Conservation (phyloP, 2,329 filamentous ascomycete species). For the Didymellaceae sp. region DNA sequence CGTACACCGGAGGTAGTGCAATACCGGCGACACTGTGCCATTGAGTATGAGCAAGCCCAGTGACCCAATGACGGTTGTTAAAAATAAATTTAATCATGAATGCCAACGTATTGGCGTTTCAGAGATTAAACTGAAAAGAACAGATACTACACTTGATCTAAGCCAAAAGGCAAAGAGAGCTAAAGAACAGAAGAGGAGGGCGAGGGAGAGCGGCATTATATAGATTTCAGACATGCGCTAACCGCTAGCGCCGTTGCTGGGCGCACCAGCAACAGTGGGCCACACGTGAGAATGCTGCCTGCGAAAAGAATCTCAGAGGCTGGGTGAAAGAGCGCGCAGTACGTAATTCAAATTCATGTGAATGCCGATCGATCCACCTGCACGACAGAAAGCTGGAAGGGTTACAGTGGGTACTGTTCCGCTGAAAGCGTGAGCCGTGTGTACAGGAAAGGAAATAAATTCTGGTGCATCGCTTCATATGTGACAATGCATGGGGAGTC, state of each 20-base stretch:
- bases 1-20: constrained; percentile 30
- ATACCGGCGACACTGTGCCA: constrained; percentile 32
- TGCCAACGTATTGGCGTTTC: constrained; percentile 1
- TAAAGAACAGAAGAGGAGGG: constrained; percentile 12
- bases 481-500: no score
- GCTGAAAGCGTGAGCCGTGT: no score
- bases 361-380: no score
- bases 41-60: constrained; percentile 23
- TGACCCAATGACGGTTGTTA: constrained; percentile 13
- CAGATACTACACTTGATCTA: constrained; percentile 18
- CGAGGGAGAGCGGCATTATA: constrained; percentile 11
- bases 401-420: no score
- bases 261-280: not conserved
- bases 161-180: constrained; percentile 22
- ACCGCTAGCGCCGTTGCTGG: not conserved
- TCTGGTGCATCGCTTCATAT: no score
- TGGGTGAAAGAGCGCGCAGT: not conserved
- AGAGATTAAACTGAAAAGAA: constrained; percentile 11
- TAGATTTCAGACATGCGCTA: not conserved
- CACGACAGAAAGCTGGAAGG: no score
- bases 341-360: not conserved
- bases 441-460: no score
- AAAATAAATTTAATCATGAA: constrained; percentile 20
- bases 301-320: not conserved
- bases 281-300: constrained; percentile 5